phyloP scores from a whole-genome alignment of 148 eudicot genomes.

The Rhododendron simsii region DNA sequence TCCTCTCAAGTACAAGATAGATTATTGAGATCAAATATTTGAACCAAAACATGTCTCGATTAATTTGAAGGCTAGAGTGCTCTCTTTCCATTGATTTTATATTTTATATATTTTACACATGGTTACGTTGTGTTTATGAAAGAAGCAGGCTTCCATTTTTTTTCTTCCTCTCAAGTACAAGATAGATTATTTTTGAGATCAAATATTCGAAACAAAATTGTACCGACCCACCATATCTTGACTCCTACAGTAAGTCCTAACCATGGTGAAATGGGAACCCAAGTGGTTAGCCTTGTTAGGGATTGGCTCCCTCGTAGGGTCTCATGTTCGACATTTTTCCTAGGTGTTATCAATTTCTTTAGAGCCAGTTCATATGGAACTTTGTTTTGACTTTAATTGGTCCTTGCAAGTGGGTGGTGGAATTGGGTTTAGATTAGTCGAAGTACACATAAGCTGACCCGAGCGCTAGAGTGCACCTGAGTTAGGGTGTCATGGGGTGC shows the following conservation, averaged over 20 bases:
- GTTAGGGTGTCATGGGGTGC: neutral
- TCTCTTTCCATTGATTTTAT: neutral
- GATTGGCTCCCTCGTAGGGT: too few species aligned
- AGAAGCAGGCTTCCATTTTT: neutral
- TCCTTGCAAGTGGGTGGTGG: too few species aligned
- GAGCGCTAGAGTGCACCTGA: too few species aligned
- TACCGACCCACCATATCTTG: neutral
- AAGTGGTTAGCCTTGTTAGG: too few species aligned
- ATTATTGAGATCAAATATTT: neutral
- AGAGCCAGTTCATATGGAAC: rapidly evolving
- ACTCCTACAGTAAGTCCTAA: neutral
- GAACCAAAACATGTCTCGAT: neutral
- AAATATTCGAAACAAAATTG: neutral
- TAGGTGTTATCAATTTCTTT: too few species aligned
- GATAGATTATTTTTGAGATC: neutral
- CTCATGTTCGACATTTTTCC: too few species aligned
- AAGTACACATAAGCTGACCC: too few species aligned
- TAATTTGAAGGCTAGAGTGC: neutral
- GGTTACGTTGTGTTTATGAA: neutral
- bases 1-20: neutral
- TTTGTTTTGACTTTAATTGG: too few species aligned
- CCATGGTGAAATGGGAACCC: neutral
- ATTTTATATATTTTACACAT: neutral
- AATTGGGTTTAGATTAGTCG: too few species aligned
- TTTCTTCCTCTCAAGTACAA: neutral